Percentiles rank a stretch among this genome's conserved stretches.
Evolutionary conservation across 768 basidiomycete genomes (phyloP).

Genomic region (Suillus clintonianus): DNA sequence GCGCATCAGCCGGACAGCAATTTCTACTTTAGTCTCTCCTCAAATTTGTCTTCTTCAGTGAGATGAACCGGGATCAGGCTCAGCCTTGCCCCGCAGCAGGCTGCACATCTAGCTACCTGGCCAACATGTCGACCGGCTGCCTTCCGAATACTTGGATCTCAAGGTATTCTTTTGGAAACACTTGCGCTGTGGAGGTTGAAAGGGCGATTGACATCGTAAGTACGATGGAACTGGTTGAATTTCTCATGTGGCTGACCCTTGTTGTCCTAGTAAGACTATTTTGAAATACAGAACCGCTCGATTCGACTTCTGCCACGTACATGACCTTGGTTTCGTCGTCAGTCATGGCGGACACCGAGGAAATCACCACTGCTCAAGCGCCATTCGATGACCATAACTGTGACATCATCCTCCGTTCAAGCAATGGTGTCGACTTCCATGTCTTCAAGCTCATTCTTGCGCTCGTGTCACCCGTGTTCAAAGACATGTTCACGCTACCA

Average conservation of each 20-base stretch:
- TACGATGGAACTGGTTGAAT: not conserved
- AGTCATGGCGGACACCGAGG: not conserved
- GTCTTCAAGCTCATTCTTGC: slow-evolving; percentile 38
- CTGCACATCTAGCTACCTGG: slow-evolving; percentile 18
- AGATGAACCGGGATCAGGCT: not conserved
- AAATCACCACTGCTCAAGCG: not conserved
- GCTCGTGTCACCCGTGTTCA: slow-evolving; percentile 52
- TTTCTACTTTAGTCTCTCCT: not conserved
- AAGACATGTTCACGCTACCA: slow-evolving; percentile 47
- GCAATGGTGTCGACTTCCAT: slow-evolving; percentile 9
- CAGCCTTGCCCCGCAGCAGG: slow-evolving; percentile 6
- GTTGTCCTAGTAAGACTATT: not conserved
- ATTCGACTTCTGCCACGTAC: no score
- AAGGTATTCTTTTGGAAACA: slow-evolving; percentile 32
- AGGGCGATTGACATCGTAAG: slow-evolving; percentile 15
- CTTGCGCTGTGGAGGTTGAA: slow-evolving; percentile 26
- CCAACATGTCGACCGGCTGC: slow-evolving; percentile 27
- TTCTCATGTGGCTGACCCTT: not conserved
- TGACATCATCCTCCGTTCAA: slow-evolving; percentile 16
- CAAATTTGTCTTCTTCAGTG: not conserved
- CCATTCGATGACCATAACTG: slow-evolving; percentile 12
- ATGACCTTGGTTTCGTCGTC: not conserved
- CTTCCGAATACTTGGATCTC: slow-evolving; percentile 25
- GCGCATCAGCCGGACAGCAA: no score
- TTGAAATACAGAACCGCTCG: not conserved